These are phyloP conservation scores for Auxenochlorella pyrenoidosa DNA, from an alignment of 139 green algal genomes.

Conservation along the genomic window DNA sequence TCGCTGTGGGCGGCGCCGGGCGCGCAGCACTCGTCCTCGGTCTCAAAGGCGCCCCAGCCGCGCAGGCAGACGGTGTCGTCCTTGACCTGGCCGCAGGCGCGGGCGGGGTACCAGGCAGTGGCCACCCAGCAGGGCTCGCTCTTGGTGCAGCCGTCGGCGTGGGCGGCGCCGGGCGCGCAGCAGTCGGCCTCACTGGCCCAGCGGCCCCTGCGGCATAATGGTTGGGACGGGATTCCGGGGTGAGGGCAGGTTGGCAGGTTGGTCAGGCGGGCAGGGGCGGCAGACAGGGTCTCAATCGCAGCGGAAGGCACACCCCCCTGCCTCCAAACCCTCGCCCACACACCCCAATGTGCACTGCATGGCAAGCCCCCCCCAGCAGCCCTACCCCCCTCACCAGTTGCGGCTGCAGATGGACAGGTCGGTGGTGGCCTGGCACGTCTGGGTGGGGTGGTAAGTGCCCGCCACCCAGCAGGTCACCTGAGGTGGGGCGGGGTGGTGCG, in stretches of 20 bases:
- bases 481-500: no score
- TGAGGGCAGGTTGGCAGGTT: not conserved
- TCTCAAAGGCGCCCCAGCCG: conserved; percentile 38
- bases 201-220: not conserved
- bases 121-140: conserved; percentile 35
- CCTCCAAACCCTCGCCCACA: no score
- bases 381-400: conserved; percentile 43
- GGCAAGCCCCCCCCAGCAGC: no score
- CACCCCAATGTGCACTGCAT: no score
- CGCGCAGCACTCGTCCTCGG: conserved; percentile 36
- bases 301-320: no score
- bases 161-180: conserved; percentile 30
- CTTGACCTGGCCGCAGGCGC: conserved; percentile 18
- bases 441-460: conserved; percentile 8
- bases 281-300: not conserved
- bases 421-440: conserved; percentile 12
- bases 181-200: conserved; percentile 24
- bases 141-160: conserved; percentile 33
- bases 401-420: conserved; percentile 21
- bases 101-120: conserved; percentile 19
- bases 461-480: conserved; percentile 27
- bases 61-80: conserved; percentile 35
- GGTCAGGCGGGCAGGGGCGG: not conserved
- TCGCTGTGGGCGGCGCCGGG: conserved; percentile 21
- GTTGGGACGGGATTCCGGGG: not conserved